Percentiles rank a stretch among this genome's conserved stretches.
Conservation (phyloP, 495 filamentous ascomycete genomes). For the Amphirosellinia nigrospora region DNA sequence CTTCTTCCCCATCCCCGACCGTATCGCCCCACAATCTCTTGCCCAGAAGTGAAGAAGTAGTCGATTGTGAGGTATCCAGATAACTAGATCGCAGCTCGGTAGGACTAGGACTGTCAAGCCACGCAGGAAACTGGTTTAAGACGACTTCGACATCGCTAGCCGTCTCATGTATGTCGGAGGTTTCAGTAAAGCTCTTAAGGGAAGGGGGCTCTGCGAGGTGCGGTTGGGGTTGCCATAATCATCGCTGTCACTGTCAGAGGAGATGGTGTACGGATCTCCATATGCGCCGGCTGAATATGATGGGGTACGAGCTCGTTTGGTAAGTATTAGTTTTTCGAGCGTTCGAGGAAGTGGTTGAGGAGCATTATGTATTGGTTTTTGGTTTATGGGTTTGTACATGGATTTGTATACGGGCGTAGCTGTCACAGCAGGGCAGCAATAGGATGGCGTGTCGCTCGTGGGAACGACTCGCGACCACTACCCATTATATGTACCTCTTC, state of each 20-base stretch:
- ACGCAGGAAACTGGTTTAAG: slow-evolving; percentile 8
- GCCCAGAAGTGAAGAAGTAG: not conserved
- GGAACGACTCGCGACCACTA: not conserved
- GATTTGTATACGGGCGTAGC: not conserved
- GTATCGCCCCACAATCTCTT: slow-evolving; percentile 4
- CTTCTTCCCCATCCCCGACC: not conserved
- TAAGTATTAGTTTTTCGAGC: not conserved
- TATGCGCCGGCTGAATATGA: not conserved
- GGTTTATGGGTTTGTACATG: not conserved
- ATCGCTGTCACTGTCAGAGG: slow-evolving; percentile 16
- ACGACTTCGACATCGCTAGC: slow-evolving; percentile 17
- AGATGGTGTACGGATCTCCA: slow-evolving; percentile 19
- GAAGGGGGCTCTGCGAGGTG: not conserved
- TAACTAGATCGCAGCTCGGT: slow-evolving; percentile 2
- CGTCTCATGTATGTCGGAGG: not conserved
- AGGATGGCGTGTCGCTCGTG: not conserved
- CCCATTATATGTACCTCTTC: not conserved
- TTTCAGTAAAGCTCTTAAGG: not conserved
- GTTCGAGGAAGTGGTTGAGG: not conserved
- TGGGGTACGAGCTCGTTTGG: not conserved
- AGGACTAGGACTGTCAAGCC: slow-evolving; percentile 16
- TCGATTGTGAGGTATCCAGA: not conserved
- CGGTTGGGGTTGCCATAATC: not conserved
- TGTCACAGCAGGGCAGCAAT: not conserved
- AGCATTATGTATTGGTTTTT: not conserved